Percentiles rank a stretch among this genome's conserved stretches.
These are phyloP conservation scores for Nemania serpens DNA, from an alignment of 2,329 filamentous ascomycete species.

Conservation along the genomic window DNA sequence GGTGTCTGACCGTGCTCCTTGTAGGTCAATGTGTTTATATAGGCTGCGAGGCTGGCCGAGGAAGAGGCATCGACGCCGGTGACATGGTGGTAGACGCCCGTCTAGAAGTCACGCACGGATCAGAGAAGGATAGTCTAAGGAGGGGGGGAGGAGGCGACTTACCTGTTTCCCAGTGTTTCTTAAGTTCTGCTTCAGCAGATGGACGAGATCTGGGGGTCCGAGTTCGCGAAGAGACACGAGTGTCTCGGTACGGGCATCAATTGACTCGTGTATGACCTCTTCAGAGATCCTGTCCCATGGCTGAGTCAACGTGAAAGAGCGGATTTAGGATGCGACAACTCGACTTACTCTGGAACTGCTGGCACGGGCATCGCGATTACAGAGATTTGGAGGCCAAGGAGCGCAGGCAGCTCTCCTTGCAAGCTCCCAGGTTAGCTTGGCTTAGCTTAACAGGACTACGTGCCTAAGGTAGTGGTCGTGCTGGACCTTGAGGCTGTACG, in stretches of 20 bases:
- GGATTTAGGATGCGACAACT: background rate
- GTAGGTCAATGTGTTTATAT: conserved; percentile 97
- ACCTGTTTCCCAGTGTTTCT: conserved; percentile 59
- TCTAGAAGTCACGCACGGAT: conserved; percentile 53
- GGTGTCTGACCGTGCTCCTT: conserved; percentile 78
- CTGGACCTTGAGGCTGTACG: too few species aligned
- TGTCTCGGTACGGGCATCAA: conserved; percentile 90
- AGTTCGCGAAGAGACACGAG: conserved; percentile 86
- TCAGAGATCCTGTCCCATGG: conserved; percentile 75
- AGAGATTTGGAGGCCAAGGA: conserved; percentile 15
- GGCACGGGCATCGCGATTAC: conserved; percentile 40
- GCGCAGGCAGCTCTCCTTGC: conserved; percentile 26
- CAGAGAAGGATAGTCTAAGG: conserved; percentile 19
- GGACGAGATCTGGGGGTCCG: conserved; percentile 92
- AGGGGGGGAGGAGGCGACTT: conserved; percentile 37
- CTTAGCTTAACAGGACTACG: too few species aligned
- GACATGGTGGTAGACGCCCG: conserved; percentile 96
- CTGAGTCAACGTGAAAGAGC: conserved; percentile 12
- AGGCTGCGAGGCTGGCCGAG: conserved; percentile 93
- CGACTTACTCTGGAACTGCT: conserved; percentile 42
- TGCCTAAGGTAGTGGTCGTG: too few species aligned
- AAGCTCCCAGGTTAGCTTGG: conserved; percentile 10
- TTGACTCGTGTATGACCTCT: conserved; percentile 86
- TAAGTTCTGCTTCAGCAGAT: conserved; percentile 78
- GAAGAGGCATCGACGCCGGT: conserved; percentile 97